Base-by-base conservation (phyloP, 2,329 filamentous ascomycete species). In the Trichophyton simii region DNA sequence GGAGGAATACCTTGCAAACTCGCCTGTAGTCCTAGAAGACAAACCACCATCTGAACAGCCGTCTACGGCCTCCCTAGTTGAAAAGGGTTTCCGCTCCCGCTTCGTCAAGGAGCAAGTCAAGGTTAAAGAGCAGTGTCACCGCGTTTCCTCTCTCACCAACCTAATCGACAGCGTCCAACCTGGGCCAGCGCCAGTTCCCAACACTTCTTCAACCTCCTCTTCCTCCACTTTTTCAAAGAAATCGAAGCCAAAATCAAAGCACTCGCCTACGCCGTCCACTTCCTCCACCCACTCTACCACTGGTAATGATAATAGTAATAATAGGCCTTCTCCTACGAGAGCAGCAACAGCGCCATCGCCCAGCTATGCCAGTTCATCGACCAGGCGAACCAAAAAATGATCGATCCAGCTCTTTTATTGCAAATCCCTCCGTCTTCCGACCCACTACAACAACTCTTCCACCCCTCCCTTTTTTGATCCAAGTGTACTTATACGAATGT, bases 11-110 rank as follows among this genome's bases (percentile, higher is more conserved):
- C 50, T 55, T 28, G n/a, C 50, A 55, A 55, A 55, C 31, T 55
- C 50, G 50, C 18, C 50, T n/a, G 50, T 55, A 57, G 25, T 42
- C 41, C n/a, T 58, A 58, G 18, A 60, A 20, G 25, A 20, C 60
- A 58, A 4, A 3, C 22, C 18, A 48, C 20, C 13, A 46, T 7
- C 34, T 18, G 61, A 44, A 15, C 60, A 60, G 18, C 25, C 50
- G 4, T 58, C 62, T 5, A 58, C 57, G 5, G 54, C 55, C 22
- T 63, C 68, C n/a, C 68, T 77, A 2, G 72, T 76, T 9, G 70
- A 73, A 15, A 71, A 68, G 34, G 69, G 71, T 55, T 77, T 77
- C 62, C 72, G 75, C 2, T 63, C 67, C 5, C 69, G 68, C 31
- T 77, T 76, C 60, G 70, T 69, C 5, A 71, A 76, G 63, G 68